Percentiles rank a stretch among this genome's conserved stretches.
Evolutionary conservation across 2,329 filamentous ascomycete species (phyloP).

Genomic region (Fusarium virguliforme): DNA sequence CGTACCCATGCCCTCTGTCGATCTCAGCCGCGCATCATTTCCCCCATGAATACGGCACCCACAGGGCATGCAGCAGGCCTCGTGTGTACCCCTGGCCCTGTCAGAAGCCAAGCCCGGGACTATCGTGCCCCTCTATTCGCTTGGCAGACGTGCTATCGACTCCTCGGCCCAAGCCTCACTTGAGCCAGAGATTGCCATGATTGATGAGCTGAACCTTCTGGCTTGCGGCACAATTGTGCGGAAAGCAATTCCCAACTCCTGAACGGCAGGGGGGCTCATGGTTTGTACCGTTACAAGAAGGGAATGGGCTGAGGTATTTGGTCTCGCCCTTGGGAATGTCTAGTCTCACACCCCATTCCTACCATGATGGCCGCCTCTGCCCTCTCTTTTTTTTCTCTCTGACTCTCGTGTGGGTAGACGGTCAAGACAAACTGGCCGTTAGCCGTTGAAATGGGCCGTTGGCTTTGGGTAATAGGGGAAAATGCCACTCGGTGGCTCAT

Average conservation of each 20-base stretch:
- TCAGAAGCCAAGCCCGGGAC: conserved; percentile 8
- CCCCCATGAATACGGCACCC: background rate
- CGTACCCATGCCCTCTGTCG: conserved; percentile 3
- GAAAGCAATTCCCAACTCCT: background rate
- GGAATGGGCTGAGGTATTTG: conserved; percentile 9
- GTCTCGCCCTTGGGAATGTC: conserved; percentile 7
- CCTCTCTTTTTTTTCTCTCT: background rate
- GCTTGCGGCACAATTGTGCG: background rate
- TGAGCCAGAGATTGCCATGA: conserved; percentile 1
- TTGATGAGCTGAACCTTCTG: conserved; percentile 4
- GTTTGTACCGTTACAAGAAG: background rate
- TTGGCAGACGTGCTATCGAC: conserved; percentile 10
- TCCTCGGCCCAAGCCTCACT: conserved; percentile 9
- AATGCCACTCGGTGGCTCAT: conserved; percentile 8
- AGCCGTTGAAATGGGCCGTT: conserved; percentile 9
- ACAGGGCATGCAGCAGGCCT: background rate
- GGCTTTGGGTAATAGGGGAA: background rate
- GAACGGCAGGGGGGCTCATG: background rate
- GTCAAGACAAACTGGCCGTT: conserved; percentile 4
- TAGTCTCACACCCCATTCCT: conserved; percentile 6
- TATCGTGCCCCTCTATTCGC: conserved; percentile 1
- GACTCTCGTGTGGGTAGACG: conserved; percentile 3
- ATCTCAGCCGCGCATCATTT: conserved; percentile 7
- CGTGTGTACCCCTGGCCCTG: conserved; percentile 7
- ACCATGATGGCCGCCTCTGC: conserved; percentile 3